Base-by-base conservation (phyloP, 805 yeast genomes). In the Candida loeiensis region DNA sequence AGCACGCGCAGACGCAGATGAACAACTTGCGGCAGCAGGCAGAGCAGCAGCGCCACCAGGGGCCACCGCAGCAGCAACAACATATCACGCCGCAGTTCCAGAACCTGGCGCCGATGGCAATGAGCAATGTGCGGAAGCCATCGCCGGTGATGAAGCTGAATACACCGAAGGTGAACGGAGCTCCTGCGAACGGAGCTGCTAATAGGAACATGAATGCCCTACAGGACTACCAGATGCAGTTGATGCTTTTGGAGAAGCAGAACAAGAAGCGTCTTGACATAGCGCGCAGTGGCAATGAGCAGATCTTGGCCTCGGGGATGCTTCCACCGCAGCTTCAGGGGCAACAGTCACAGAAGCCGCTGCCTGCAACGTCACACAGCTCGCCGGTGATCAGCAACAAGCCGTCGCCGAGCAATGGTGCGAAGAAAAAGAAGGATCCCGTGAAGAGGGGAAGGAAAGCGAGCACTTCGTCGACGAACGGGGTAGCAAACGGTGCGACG, bases 151-250 rank as follows among this genome's bases (percentile, higher is more conserved):
- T 33, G 28, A 33, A 21, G 19, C 36, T 6, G 25, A 22, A 33
- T n/a, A 33, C 36, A 4, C 36, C 28, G 15, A 33, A 24, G 28
- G n/a, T 12, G 18, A 5, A 15, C 34, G 40, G 31, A 21, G 35
- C 33, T 4, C 31, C 37, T 24, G 41, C 22, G 9, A 40, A 38
- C 34, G 45, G 46, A 14, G 30, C 31, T 3, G 42, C 39, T 2
- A 53, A 47, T 32, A 53, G 65, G 33, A 66, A 66, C 49, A 68
- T 64, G 42, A 73, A 72, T 51, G 90, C 91, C 1, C 64, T 86
- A 28, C 86, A 82, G 51, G 95, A 86, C 55, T 86, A 87, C 58
- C 95, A 86, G 58, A 80, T 78, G 69, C 91, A 85, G 59, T 64
- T 85, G 48, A 75, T 84, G 74, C 56, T 82, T 39, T 63, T 87